These are phyloP conservation scores for Oryza brachyantha DNA, from an alignment of 176 grass and related monocot species.

Conservation along the genomic window DNA sequence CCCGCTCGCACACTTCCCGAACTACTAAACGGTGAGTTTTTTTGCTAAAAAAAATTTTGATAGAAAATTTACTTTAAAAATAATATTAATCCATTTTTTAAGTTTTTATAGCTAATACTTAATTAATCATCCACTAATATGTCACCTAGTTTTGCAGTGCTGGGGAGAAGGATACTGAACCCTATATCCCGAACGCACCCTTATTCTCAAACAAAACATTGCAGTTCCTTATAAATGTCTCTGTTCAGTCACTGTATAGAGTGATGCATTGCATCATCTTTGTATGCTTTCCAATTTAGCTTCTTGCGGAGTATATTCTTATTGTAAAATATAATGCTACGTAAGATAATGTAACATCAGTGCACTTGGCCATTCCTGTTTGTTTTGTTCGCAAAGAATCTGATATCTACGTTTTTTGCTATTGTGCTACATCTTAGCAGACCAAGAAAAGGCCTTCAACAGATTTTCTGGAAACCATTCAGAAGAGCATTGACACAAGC, in stretches of 20 bases:
- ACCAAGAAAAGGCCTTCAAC: constrained; percentile 71
- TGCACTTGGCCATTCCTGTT: background rate
- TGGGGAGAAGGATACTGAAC: too few species aligned
- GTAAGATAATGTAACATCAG: background rate
- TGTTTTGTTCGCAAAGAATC: background rate
- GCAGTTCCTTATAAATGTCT: background rate
- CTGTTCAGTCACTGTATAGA: constrained; percentile 6
- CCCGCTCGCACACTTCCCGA: too few species aligned
- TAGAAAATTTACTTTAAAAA: too few species aligned
- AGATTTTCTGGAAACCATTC: constrained; percentile 73
- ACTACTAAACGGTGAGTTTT: too few species aligned
- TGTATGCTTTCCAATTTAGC: background rate
- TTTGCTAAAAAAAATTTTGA: too few species aligned
- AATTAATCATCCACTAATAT: too few species aligned
- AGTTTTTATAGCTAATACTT: too few species aligned
- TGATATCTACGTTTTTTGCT: constrained; percentile 8
- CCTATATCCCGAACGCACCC: too few species aligned
- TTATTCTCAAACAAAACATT: constrained; percentile 2
- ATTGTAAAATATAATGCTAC: background rate
- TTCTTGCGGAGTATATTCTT: constrained; percentile 11
- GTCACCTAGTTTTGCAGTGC: too few species aligned
- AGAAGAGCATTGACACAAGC: constrained; percentile 68
- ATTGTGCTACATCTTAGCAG: constrained; percentile 42
- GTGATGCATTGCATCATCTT: background rate
- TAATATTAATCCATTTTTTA: too few species aligned